Evolutionary conservation across 305 asterid genomes (phyloP), one percentile per base, ranked within the genome.

Genomic region (Salvia sclarea): DNA sequence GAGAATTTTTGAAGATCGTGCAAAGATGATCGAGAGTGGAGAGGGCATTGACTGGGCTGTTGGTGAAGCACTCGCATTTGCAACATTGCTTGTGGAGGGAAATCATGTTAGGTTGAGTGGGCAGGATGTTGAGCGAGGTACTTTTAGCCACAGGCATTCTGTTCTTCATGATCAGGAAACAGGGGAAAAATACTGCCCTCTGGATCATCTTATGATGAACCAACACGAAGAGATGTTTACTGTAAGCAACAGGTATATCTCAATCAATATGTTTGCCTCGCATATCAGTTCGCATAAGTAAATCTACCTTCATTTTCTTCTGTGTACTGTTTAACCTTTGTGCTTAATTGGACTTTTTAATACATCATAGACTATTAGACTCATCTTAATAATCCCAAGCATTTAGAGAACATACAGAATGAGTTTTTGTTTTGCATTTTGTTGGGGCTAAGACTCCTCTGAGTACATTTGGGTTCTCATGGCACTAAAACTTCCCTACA

Each of bases 31-130:
- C 57, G 97, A 86, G 75, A 72, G 90, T 44, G 96, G 90, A 78
- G 96, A 92, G 68, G 98, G 98, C 41, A 87, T 92, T 67, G 98
- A 92, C 83, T 92, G 98, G 98, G 97, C 97, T 6, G 81, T 92
- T 40, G 98, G 83, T 31, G 98, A 92, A 84, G 95, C 97, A 64
- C 97, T 92, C 22, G 98, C 98, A 75, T 92, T 92, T 81, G 96
- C 98, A 33, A 88, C 98, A 48, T 81, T 92, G 77, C 92, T 92
- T 57, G 87, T 90, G 14, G 98, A 92, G 81, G 98, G 97, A 69
- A 92, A 92, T 81, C 97, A 92, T 76, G 98, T 92, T 68, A 88
- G 98, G 76, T 83, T 92, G 82, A 92, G 98, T 55, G 98, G 98
- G 68, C 98, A 92, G 79, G 98, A 92, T 64, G 98, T 92, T 59